Conservation (phyloP, 1,284 basidiomycete species). For the Cryptococcus sp. region DNA sequence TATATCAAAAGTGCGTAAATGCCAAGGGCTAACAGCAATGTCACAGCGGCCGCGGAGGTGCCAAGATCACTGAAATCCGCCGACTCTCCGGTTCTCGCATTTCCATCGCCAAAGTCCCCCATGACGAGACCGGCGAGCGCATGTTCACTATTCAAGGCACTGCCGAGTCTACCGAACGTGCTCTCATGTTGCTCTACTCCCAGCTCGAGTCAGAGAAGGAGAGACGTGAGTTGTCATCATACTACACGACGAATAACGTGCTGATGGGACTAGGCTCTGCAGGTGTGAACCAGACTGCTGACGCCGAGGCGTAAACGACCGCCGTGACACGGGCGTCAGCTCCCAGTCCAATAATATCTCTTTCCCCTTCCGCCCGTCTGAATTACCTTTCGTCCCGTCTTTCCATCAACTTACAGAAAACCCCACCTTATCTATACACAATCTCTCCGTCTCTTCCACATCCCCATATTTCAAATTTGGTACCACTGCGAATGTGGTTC, state of each 20-base stretch:
- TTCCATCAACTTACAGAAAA: slow-evolving; percentile 6
- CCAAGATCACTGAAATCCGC: slow-evolving; percentile 98
- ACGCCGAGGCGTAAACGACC: slow-evolving; percentile 14
- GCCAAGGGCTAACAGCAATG: slow-evolving; percentile 1
- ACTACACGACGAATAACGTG: not conserved
- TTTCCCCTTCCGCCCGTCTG: slow-evolving; percentile 21
- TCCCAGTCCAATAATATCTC: slow-evolving; percentile 5
- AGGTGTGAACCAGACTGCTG: slow-evolving; percentile 39
- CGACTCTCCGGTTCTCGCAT: slow-evolving; percentile 95
- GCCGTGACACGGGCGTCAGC: slow-evolving; percentile 9
- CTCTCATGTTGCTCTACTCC: slow-evolving; percentile 94
- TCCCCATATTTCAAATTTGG: not conserved
- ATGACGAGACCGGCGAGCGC: slow-evolving; percentile 96
- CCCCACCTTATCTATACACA: not conserved
- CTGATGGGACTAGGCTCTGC: slow-evolving; percentile 3
- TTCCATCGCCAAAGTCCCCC: slow-evolving; percentile 95
- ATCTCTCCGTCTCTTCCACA: slow-evolving; percentile 9
- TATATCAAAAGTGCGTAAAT: too few species aligned
- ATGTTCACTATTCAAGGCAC: slow-evolving; percentile 99
- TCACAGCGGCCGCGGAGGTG: slow-evolving; percentile 79
- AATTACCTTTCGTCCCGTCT: slow-evolving; percentile 23
- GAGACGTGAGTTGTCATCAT: slow-evolving; percentile 60
- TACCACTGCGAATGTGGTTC: too few species aligned
- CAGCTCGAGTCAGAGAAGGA: slow-evolving; percentile 96
- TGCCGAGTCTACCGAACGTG: slow-evolving; percentile 94